phyloP scores from a whole-genome alignment of 2,329 filamentous ascomycete species.

The Didymella keratinophila region DNA sequence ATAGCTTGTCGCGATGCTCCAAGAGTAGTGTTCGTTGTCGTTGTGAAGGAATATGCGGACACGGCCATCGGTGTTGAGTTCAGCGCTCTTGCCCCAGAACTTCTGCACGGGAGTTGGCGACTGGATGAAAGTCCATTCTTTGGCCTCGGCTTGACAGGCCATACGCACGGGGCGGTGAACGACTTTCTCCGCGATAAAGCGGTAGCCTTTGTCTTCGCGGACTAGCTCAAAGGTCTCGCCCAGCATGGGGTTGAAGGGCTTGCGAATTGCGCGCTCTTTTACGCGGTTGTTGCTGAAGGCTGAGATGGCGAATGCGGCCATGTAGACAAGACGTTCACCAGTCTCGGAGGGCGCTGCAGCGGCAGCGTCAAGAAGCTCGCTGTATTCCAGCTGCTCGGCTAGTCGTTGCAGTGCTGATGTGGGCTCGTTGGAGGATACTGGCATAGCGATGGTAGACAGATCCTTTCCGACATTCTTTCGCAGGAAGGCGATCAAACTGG shows the following conservation, averaged over 20 bases:
- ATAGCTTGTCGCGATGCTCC: slow-evolving; percentile 88
- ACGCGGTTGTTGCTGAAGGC: slow-evolving; percentile 81
- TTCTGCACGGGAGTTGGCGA: slow-evolving; percentile 90
- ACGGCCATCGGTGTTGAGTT: slow-evolving; percentile 91
- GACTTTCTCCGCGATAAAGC: slow-evolving; percentile 95
- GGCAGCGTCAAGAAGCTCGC: slow-evolving; percentile 77
- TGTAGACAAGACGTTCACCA: slow-evolving; percentile 79
- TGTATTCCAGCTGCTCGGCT: slow-evolving; percentile 91
- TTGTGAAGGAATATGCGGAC: slow-evolving; percentile 79
- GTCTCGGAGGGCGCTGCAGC: slow-evolving; percentile 60
- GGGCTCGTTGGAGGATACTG: slow-evolving; percentile 94
- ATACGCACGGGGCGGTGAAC: slow-evolving; percentile 90
- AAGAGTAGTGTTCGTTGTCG: slow-evolving; percentile 83
- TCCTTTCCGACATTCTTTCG: slow-evolving; percentile 99
- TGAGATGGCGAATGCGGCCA: slow-evolving; percentile 90
- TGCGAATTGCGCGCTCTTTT: slow-evolving; percentile 90
- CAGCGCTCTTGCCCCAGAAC: slow-evolving; percentile 97
- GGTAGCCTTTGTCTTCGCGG: slow-evolving; percentile 84
- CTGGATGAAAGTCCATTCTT: slow-evolving; percentile 85
- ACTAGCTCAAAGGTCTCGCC: slow-evolving; percentile 96
- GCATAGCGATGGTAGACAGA: slow-evolving; percentile 95
- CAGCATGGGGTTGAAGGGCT: slow-evolving; percentile 96
- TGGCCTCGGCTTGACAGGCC: slow-evolving; percentile 89
- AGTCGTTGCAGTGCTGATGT: slow-evolving; percentile 86
- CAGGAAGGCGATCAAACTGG: slow-evolving; percentile 90